phyloP scores from a whole-genome alignment of 805 yeast species.

The Diddensiella santjacobensis region DNA sequence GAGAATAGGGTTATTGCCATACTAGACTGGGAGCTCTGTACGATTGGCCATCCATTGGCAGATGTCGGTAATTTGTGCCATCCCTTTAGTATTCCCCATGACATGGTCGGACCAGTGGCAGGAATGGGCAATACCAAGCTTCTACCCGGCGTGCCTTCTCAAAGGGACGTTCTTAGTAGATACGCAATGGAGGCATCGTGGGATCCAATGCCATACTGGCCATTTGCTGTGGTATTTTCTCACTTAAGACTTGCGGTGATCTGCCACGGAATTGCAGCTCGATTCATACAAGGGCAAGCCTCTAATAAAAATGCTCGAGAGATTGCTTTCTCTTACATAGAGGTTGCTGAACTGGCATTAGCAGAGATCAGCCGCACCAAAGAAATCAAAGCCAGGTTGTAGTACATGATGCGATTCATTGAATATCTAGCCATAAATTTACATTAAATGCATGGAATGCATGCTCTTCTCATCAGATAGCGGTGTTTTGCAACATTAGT shows the following conservation, averaged over 20 bases:
- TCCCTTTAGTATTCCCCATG: constrained; percentile 47
- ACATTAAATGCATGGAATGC: too few species aligned
- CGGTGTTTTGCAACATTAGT: constrained; percentile 25
- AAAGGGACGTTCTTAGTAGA: constrained; percentile 18
- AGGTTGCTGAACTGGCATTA: constrained; percentile 31
- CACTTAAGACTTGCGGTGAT: constrained; percentile 53
- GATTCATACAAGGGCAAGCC: constrained; percentile 50
- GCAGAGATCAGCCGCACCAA: constrained; percentile 8
- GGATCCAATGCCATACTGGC: constrained; percentile 47
- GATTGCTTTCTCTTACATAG: constrained; percentile 34
- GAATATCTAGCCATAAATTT: too few species aligned
- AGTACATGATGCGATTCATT: too few species aligned
- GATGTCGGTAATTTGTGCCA: constrained; percentile 57
- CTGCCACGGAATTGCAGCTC: constrained; percentile 58
- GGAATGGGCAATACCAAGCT: neutral
- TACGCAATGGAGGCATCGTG: constrained; percentile 36
- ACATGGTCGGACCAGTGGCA: constrained; percentile 7
- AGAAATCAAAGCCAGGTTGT: neutral
- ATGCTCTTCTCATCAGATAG: too few species aligned
- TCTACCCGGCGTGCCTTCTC: constrained; percentile 21
- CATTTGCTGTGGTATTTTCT: constrained; percentile 53
- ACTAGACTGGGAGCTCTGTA: constrained; percentile 64
- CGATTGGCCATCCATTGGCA: constrained; percentile 61
- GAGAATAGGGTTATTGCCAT: constrained; percentile 50
- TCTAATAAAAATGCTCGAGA: constrained; percentile 48